Evolutionary conservation across 129 eudicot species (phyloP).

Genomic region (Flaveria bidentis): DNA sequence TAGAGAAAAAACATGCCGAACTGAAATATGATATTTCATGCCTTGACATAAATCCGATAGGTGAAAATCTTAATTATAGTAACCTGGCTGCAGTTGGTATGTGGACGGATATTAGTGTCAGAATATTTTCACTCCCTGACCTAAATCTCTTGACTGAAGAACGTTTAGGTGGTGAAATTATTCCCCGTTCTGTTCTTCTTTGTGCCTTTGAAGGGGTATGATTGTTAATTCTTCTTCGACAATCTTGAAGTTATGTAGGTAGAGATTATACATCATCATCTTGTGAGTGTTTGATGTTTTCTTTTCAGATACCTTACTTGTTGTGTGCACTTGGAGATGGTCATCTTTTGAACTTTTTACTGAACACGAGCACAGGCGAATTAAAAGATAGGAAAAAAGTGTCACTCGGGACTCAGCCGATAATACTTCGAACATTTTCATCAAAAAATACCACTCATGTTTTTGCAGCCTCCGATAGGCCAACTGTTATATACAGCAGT

Average conservation of each 20-base stretch:
- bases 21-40: slow-evolving; percentile 87
- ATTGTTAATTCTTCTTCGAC: neutral
- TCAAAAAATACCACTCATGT: slow-evolving; percentile 86
- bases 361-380: slow-evolving; percentile 69
- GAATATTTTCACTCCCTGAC: slow-evolving; percentile 86
- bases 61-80: slow-evolving; percentile 74
- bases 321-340: slow-evolving; percentile 99
- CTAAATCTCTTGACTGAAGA: slow-evolving; percentile 75
- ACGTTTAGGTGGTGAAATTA: slow-evolving; percentile 90
- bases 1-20: slow-evolving; percentile 64
- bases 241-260: neutral
- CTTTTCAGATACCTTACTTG: slow-evolving; percentile 76
- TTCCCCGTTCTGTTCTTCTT: slow-evolving; percentile 92
- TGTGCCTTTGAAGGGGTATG: slow-evolving; percentile 98
- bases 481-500: slow-evolving; percentile 96
- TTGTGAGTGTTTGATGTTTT: slow-evolving; percentile 7
- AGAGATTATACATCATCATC: neutral
- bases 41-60: slow-evolving; percentile 93
- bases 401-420: slow-evolving; percentile 91
- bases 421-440: slow-evolving; percentile 76
- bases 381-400: slow-evolving; percentile 85
- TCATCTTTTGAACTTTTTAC: slow-evolving; percentile 75
- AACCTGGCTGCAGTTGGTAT: slow-evolving; percentile 92
- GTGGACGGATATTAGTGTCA: slow-evolving; percentile 96
- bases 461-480: slow-evolving; percentile 96